These are phyloP conservation scores for Fusarium anguioides DNA, from an alignment of 2,329 filamentous ascomycete species.

Conservation along the genomic window DNA sequence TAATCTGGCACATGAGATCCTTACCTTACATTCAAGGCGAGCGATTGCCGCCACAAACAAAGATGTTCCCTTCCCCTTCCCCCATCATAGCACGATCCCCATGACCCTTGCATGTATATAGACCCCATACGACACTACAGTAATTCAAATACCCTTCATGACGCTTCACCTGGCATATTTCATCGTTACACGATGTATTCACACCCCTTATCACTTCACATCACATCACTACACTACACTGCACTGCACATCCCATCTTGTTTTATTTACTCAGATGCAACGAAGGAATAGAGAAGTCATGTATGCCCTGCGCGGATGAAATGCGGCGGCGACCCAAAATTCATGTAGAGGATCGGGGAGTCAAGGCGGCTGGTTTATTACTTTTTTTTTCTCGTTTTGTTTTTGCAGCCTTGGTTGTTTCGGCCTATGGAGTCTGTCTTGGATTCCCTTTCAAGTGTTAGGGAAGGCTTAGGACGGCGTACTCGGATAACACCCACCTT, in stretches of 20 bases:
- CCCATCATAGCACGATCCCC: conserved; percentile 52
- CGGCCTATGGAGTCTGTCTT: conserved; percentile 39
- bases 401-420: conserved; percentile 40
- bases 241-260: conserved; percentile 44
- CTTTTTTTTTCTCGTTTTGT: conserved; percentile 32
- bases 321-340: conserved; percentile 52
- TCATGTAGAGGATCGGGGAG: conserved; percentile 57
- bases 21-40: not conserved
- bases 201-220: conserved; percentile 27
- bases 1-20: conserved; percentile 42
- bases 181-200: conserved; percentile 43
- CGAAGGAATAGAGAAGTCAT: conserved; percentile 58
- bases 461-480: conserved; percentile 43
- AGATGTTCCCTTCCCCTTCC: conserved; percentile 29
- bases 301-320: conserved; percentile 52
- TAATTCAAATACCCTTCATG: conserved; percentile 55
- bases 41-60: conserved; percentile 14
- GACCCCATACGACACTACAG: conserved; percentile 51
- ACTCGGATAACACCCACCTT: conserved; percentile 37
- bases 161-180: conserved; percentile 47
- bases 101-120: conserved; percentile 56
- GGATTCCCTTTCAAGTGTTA: conserved; percentile 53
- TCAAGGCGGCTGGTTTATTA: conserved; percentile 51
- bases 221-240: conserved; percentile 37
- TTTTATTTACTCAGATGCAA: conserved; percentile 45